These are phyloP conservation scores for Hyaloscypha bicolor DNA, from an alignment of 495 filamentous ascomycete species.

Conservation along the genomic window DNA sequence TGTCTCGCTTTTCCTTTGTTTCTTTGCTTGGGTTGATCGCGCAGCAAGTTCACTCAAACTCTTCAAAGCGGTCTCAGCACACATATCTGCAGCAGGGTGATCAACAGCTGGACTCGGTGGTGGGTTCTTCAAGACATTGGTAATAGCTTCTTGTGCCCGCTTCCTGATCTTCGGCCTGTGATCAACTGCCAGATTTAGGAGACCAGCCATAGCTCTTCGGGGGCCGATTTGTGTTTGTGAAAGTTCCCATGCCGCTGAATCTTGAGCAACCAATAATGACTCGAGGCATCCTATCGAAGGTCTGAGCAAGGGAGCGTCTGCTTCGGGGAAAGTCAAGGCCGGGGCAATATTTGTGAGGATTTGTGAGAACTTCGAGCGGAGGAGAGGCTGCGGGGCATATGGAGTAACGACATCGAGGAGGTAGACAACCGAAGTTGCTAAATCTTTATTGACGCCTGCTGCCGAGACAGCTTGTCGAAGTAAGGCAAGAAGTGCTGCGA, in stretches of 20 bases:
- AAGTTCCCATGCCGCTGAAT: slow-evolving; percentile 83
- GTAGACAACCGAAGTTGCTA: slow-evolving; percentile 89
- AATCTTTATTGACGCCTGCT: slow-evolving; percentile 74
- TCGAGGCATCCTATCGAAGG: slow-evolving; percentile 94
- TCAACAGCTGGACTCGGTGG: slow-evolving; percentile 90
- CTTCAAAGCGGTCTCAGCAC: slow-evolving; percentile 83
- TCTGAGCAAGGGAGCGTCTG: slow-evolving; percentile 83
- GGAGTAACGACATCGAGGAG: slow-evolving; percentile 89
- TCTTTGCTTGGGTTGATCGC: slow-evolving; percentile 59
- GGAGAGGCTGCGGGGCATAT: slow-evolving; percentile 78
- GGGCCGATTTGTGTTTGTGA: slow-evolving; percentile 82
- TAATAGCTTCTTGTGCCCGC: slow-evolving; percentile 87
- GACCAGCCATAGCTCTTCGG: slow-evolving; percentile 83
- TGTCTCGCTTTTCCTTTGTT: slow-evolving; percentile 62
- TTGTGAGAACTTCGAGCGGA: slow-evolving; percentile 90
- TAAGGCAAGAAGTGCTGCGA: slow-evolving; percentile 91
- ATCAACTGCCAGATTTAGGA: slow-evolving; percentile 81
- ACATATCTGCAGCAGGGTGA: slow-evolving; percentile 94
- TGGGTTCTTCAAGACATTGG: slow-evolving; percentile 75
- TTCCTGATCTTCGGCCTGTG: slow-evolving; percentile 94
- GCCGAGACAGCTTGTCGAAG: slow-evolving; percentile 73
- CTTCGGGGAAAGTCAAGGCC: slow-evolving; percentile 74
- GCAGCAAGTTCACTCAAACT: slow-evolving; percentile 70
- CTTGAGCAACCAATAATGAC: slow-evolving; percentile 83
- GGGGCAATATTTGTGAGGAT: slow-evolving; percentile 87